Evolutionary conservation across 805 yeast genomes (phyloP).

Genomic region (Ogataea kodamae): DNA sequence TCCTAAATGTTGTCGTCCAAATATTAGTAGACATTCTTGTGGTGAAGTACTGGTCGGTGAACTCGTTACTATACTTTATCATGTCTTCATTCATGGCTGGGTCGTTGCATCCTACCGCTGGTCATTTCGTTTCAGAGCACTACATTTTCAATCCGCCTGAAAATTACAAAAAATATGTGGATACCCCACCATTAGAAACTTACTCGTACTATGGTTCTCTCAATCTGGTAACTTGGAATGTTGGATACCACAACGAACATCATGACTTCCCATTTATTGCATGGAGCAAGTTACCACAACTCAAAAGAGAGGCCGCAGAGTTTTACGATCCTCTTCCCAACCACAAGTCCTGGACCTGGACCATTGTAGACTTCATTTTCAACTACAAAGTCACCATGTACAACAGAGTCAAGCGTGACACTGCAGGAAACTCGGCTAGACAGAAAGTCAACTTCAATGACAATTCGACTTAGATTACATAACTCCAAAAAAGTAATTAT

Average conservation of each 20-base stretch:
- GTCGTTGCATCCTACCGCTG: constrained; percentile 89
- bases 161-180: constrained; percentile 27
- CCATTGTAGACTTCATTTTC: constrained; percentile 66
- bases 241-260: constrained; percentile 91
- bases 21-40: constrained; percentile 54
- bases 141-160: constrained; percentile 63
- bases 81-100: constrained; percentile 85
- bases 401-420: constrained; percentile 73
- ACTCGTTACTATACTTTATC: constrained; percentile 62
- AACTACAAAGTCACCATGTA: constrained; percentile 67
- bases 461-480: constrained; percentile 27
- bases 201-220: constrained; percentile 83
- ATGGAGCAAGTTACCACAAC: constrained; percentile 72
- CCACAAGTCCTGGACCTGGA: constrained; percentile 76
- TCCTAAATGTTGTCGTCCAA: constrained; percentile 63
- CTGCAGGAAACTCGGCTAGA: constrained; percentile 34
- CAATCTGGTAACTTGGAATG: constrained; percentile 82
- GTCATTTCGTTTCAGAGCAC: constrained; percentile 95
- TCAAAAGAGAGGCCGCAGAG: constrained; percentile 68
- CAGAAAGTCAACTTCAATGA: constrained; percentile 32
- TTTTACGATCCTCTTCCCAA: constrained; percentile 78
- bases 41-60: constrained; percentile 59
- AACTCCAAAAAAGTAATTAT: too few relatives aligned
- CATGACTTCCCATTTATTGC: constrained; percentile 94
- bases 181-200: constrained; percentile 69